A percentile compares a stretch with the other conserved stretches of the same genome.
These are phyloP conservation scores for Picea abies DNA, from an alignment of 83 land plant species.

Conservation along the genomic window DNA sequence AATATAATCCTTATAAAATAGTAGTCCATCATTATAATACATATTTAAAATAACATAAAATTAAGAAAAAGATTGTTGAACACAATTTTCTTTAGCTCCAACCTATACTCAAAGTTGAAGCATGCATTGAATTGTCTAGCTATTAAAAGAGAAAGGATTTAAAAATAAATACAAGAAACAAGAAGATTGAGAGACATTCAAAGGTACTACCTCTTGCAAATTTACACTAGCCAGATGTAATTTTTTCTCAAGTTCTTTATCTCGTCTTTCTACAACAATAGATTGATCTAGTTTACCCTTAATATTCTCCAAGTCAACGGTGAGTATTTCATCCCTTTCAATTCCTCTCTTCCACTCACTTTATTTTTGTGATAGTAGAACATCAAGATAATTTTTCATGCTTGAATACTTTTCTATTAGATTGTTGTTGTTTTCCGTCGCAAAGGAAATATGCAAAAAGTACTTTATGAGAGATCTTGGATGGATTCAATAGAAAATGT, in stretches of 20 bases:
- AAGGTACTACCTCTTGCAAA: constrained; percentile 39
- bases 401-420: constrained; percentile 36
- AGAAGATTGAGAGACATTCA: not conserved
- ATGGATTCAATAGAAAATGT: not conserved
- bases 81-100: not conserved
- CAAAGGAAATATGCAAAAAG: constrained; percentile 46
- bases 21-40: not conserved
- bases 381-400: constrained; percentile 44
- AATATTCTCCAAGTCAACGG: constrained; percentile 34
- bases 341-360: constrained; percentile 36
- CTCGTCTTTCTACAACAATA: constrained; percentile 19
- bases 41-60: not conserved
- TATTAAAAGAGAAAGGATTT: not conserved
- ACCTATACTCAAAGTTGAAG: not conserved
- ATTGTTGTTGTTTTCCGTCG: constrained; percentile 51
- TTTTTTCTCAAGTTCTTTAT: constrained; percentile 40
- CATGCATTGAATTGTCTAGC: not conserved
- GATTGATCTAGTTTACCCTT: constrained; percentile 34
- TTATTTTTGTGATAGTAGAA: constrained; percentile 36
- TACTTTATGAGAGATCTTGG: constrained; percentile 5
- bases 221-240: not conserved
- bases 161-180: not conserved
- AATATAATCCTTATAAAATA: not conserved
- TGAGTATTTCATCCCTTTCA: constrained; percentile 28
- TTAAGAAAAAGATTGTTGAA: not conserved